Conservation (phyloP, 148 eudicot species). For the Rhododendron kiyosumense region DNA sequence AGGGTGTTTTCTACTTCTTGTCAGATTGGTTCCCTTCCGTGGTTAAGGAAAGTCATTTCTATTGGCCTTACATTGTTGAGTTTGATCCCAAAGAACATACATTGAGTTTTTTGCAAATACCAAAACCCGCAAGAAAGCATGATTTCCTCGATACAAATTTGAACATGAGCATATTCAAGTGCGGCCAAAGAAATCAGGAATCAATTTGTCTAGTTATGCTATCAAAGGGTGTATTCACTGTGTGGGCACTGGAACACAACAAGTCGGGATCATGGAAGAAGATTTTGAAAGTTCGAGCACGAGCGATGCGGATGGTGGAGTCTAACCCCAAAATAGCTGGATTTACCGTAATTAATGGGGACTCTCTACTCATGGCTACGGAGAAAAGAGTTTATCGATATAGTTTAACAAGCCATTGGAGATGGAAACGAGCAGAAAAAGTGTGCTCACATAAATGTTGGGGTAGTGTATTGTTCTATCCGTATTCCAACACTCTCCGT, state of each 20-base stretch:
- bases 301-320: neutral
- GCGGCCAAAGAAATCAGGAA: neutral
- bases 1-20: neutral
- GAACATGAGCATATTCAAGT: neutral
- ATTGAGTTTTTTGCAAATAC: neutral
- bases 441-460: neutral
- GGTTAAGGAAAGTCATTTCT: neutral
- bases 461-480: neutral
- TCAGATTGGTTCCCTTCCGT: neutral
- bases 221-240: neutral
- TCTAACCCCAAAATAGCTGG: neutral
- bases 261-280: neutral
- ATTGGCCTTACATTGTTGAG: neutral
- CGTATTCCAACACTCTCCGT: conserved; percentile 1
- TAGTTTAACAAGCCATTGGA: neutral
- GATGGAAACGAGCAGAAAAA: neutral
- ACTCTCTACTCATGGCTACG: neutral
- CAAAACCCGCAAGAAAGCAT: neutral
- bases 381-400: neutral
- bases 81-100: neutral
- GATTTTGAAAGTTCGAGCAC: neutral
- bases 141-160: neutral
- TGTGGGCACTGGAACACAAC: neutral
- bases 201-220: neutral
- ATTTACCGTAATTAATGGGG: neutral